Evolutionary conservation across 495 filamentous ascomycete genomes (phyloP).

Genomic region (Penicillium dipodomyicola): DNA sequence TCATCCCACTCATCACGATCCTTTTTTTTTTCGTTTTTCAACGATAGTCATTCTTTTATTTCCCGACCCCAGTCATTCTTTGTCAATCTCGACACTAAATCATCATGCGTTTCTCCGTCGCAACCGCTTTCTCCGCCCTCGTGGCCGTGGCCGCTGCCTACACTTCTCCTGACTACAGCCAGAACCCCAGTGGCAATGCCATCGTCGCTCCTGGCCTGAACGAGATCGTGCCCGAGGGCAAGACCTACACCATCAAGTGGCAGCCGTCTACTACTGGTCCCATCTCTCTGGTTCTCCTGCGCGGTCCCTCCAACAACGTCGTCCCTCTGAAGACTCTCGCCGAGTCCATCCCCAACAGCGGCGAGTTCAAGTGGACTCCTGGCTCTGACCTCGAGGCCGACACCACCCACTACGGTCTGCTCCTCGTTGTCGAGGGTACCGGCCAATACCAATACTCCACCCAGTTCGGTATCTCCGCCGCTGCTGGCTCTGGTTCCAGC

Average conservation of each 20-base stretch:
- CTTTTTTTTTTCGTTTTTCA: conserved; percentile 15
- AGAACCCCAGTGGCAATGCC: conserved; percentile 55
- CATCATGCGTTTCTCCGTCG: conserved; percentile 54
- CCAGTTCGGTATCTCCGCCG: conserved; percentile 65
- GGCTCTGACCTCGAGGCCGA: conserved; percentile 46
- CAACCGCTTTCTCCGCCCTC: conserved; percentile 47
- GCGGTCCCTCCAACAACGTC: conserved; percentile 58
- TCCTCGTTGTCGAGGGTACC: conserved; percentile 60
- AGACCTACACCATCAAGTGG: conserved; percentile 63
- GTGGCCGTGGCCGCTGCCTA: conserved; percentile 52
- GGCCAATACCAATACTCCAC: conserved; percentile 67
- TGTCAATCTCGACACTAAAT: conserved; percentile 15
- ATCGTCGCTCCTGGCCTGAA: conserved; percentile 52
- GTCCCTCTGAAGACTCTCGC: conserved; percentile 53
- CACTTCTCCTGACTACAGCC: conserved; percentile 48
- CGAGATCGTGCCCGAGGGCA: conserved; percentile 53
- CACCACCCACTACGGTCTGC: conserved; percentile 60
- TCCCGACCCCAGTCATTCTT: conserved; percentile 27
- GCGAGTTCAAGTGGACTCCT: conserved; percentile 58
- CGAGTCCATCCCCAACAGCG: conserved; percentile 57
- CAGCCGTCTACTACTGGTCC: conserved; percentile 42
- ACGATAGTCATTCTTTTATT: conserved; percentile 18
- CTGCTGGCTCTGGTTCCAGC: conserved; percentile 28
- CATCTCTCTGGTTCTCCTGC: conserved; percentile 62
- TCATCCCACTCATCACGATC: conserved; percentile 16